Percentiles rank a stretch among this genome's conserved stretches.
Evolutionary conservation across 2,329 filamentous ascomycete species (phyloP).

Genomic region (Ceratocystis lukuohia): DNA sequence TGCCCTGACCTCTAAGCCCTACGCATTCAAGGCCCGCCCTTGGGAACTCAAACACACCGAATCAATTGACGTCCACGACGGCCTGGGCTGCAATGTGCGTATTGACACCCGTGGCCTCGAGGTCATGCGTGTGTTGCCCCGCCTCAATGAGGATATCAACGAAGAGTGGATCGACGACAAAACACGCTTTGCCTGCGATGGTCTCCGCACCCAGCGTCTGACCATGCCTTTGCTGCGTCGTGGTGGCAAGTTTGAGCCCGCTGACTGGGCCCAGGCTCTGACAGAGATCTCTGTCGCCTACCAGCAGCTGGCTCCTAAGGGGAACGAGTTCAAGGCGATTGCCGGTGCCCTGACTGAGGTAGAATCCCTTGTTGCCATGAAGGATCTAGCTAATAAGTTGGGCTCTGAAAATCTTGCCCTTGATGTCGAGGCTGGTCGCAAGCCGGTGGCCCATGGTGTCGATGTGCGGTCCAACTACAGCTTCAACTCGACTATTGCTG

Average conservation of each 20-base stretch:
- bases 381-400: slow-evolving; percentile 92
- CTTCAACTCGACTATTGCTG: slow-evolving; percentile 91
- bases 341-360: slow-evolving; percentile 84
- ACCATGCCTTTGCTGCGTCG: slow-evolving; percentile 83
- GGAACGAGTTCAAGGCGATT: slow-evolving; percentile 90
- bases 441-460: slow-evolving; percentile 79
- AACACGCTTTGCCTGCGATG: slow-evolving; percentile 89
- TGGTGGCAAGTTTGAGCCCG: slow-evolving; percentile 82
- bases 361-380: slow-evolving; percentile 88
- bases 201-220: slow-evolving; percentile 86
- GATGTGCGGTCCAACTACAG: slow-evolving; percentile 90
- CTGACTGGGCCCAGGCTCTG: slow-evolving; percentile 89
- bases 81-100: slow-evolving; percentile 83
- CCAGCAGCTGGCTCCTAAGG: slow-evolving; percentile 65
- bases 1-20: slow-evolving; percentile 91
- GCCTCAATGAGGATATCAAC: slow-evolving; percentile 94
- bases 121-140: slow-evolving; percentile 86
- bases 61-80: slow-evolving; percentile 88
- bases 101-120: slow-evolving; percentile 87
- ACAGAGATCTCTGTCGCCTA: slow-evolving; percentile 74
- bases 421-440: slow-evolving; percentile 72
- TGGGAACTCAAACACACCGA: slow-evolving; percentile 97
- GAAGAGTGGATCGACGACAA: slow-evolving; percentile 99
- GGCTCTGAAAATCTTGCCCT: slow-evolving; percentile 91
- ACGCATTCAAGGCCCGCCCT: slow-evolving; percentile 88